Base-by-base conservation (phyloP, 148 eudicot species). In the Drosera capensis region DNA sequence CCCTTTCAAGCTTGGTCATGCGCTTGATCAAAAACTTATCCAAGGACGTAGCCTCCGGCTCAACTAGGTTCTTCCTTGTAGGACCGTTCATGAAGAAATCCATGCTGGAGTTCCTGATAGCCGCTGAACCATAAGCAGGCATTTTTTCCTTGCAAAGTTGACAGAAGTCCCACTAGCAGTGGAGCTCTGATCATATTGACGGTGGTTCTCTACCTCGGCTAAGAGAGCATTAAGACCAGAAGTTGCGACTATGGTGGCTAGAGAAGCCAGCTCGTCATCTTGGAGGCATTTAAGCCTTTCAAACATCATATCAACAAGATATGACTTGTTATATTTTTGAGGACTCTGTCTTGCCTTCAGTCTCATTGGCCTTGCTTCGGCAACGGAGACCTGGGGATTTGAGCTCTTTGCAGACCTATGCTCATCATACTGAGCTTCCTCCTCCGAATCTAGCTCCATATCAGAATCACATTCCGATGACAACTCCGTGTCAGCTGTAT, bases 241-340 rank as follows among this genome's bases (percentile, higher is more conserved):
- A 23, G 97, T 88, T 42, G 97, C 97, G 20, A 88, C 97, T 51
- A 80, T 80, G 22, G 79, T 83, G 34, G 94, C 94, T 20, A 88
- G 73, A 48, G 97, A 88, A 59, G 94, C 78, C 52, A 88, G 94
- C 47, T 83, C 94, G 12, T 77, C 92, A 60, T 88, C 97, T 43
- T 80, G 72, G 53, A 88, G 59, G 59, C 83, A 59, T 41, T 54
- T 73, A 24, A 83, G 78, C 72, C 94, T 80, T 67, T 67, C 75
- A 31, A 80, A 67, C 97, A 88, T 83, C 72, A 80, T 58, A 13
- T 75, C 76, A 17, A 70, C 77, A 45, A 88, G 86, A 30, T 64
- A 67, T 42, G 50, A 28, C 65, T 46, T 68, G n/a, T 51, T 63
- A 17, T 53, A 73, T 41, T 70, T 85, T 54, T 70, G 76, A 46